These are phyloP conservation scores for Nothopassalora personata DNA, from an alignment of 2,329 filamentous ascomycete genomes.

Conservation along the genomic window DNA sequence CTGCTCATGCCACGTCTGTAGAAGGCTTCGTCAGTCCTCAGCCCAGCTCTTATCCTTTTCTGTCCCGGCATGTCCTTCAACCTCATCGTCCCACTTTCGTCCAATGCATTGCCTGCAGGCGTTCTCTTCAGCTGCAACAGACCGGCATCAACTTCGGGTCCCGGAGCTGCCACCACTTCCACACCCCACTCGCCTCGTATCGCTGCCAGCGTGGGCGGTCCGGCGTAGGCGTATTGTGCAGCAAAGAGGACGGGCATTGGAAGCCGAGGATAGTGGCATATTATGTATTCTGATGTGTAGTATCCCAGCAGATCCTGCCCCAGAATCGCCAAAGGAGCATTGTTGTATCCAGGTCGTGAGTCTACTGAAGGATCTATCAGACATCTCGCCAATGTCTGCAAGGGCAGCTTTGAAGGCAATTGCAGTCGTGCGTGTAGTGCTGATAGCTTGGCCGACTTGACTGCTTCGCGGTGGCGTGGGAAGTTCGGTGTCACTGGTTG, in stretches of 20 bases:
- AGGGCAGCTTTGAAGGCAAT: constrained; percentile 73
- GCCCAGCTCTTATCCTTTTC: constrained; percentile 1
- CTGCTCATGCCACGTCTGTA: constrained; percentile 61
- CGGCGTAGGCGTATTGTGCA: constrained; percentile 77
- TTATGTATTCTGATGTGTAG: constrained; percentile 80
- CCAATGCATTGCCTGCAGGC: constrained; percentile 38
- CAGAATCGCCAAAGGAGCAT: constrained; percentile 72
- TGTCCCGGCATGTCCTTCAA: constrained; percentile 30
- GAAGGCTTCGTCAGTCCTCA: constrained; percentile 5
- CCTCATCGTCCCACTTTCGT: constrained; percentile 23
- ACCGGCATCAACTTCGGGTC: constrained; percentile 85
- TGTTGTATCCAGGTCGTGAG: constrained; percentile 75
- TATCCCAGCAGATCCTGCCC: constrained; percentile 80
- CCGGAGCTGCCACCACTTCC: constrained; percentile 78
- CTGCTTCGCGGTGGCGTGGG: constrained; percentile 42
- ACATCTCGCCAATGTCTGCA: constrained; percentile 78
- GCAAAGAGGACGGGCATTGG: constrained; percentile 84
- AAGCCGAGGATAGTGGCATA: constrained; percentile 84
- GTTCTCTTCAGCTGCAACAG: constrained; percentile 70
- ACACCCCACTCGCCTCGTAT: constrained; percentile 87
- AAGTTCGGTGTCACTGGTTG: constrained; percentile 25
- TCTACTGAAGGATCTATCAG: constrained; percentile 85
- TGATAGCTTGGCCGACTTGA: constrained; percentile 77
- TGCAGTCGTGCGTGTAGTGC: constrained; percentile 86
- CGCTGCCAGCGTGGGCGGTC: constrained; percentile 65